Percentiles rank a stretch among this genome's conserved stretches.
phyloP scores from a whole-genome alignment of 768 basidiomycete genomes.

The Trametes cinnabarina region DNA sequence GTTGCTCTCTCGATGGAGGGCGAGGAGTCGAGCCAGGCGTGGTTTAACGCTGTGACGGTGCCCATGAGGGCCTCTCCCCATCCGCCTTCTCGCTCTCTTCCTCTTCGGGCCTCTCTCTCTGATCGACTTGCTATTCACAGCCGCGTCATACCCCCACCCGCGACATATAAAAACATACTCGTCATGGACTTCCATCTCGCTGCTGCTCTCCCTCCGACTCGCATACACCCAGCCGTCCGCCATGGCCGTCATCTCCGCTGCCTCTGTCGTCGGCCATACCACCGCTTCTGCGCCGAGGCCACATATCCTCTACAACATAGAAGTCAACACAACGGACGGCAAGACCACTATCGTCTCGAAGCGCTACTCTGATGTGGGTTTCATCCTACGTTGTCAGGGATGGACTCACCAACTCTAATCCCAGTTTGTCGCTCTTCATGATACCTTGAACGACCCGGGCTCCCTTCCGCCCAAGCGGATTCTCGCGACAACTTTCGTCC shows the following conservation, averaged over 20 bases:
- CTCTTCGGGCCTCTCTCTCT: neutral
- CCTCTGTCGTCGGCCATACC: constrained; percentile 43
- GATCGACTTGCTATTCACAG: constrained; percentile 9
- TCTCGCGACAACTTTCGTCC: constrained; percentile 46
- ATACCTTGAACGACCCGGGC: constrained; percentile 39
- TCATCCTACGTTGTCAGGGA: neutral
- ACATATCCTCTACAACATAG: constrained; percentile 46
- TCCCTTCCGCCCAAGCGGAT: constrained; percentile 52
- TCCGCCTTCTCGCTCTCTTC: constrained; percentile 6
- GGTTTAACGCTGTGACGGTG: constrained; percentile 3
- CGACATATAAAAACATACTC: constrained; percentile 8
- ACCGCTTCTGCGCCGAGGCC: constrained; percentile 45
- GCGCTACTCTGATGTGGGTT: constrained; percentile 45
- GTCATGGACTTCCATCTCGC: neutral
- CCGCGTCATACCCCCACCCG: neutral
- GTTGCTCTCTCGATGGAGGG: neutral
- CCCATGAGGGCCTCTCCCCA: constrained; percentile 5
- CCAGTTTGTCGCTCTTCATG: constrained; percentile 43
- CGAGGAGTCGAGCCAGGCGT: neutral
- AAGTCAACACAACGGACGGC: constrained; percentile 37
- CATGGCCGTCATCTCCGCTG: constrained; percentile 11
- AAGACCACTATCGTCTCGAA: constrained; percentile 33
- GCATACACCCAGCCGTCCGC: constrained; percentile 3
- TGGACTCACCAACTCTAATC: neutral
- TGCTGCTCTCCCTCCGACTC: neutral